Evolutionary conservation across 2,329 filamentous ascomycete species (phyloP).

Genomic region (Alternaria arbusti): DNA sequence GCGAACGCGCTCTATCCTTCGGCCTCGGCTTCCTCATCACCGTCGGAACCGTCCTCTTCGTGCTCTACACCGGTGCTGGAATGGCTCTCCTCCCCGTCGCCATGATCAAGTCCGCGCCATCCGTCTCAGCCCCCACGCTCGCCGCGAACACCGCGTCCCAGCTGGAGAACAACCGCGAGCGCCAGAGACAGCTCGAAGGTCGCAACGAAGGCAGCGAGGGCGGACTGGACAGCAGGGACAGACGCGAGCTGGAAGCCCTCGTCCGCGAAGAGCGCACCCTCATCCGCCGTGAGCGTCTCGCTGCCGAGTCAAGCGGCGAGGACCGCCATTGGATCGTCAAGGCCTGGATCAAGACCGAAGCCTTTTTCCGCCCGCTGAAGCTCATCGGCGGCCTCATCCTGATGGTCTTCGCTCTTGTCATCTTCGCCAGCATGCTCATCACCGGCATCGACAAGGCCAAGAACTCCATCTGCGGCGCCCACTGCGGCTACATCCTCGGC

Average conservation of each 20-base stretch:
- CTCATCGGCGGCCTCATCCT: constrained; percentile 82
- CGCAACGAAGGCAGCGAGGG: constrained; percentile 78
- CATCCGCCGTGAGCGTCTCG: constrained; percentile 85
- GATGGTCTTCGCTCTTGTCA: constrained; percentile 73
- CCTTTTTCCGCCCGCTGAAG: constrained; percentile 86
- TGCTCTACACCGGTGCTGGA: constrained; percentile 86
- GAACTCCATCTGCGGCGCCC: constrained; percentile 89
- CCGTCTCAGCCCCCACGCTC: constrained; percentile 81
- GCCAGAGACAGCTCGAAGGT: constrained; percentile 88
- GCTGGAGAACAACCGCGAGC: constrained; percentile 85
- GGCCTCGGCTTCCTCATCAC: constrained; percentile 86
- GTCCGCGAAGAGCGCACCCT: constrained; percentile 91
- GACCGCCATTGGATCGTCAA: constrained; percentile 76
- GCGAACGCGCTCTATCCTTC: constrained; percentile 91
- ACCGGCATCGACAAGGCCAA: constrained; percentile 95
- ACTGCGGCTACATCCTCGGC: constrained; percentile 90
- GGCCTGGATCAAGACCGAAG: constrained; percentile 79
- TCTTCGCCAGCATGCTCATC: constrained; percentile 92
- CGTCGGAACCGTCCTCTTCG: constrained; percentile 83
- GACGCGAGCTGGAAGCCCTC: constrained; percentile 84
- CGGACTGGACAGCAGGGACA: constrained; percentile 81
- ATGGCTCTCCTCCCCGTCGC: constrained; percentile 87
- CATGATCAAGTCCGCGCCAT: constrained; percentile 89
- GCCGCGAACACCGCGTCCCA: constrained; percentile 79
- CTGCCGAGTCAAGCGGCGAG: constrained; percentile 80